Percentiles rank a stretch among this genome's conserved stretches.
These are phyloP conservation scores for Lactuca saligna DNA, from an alignment of 129 eudicot species.

Conservation along the genomic window DNA sequence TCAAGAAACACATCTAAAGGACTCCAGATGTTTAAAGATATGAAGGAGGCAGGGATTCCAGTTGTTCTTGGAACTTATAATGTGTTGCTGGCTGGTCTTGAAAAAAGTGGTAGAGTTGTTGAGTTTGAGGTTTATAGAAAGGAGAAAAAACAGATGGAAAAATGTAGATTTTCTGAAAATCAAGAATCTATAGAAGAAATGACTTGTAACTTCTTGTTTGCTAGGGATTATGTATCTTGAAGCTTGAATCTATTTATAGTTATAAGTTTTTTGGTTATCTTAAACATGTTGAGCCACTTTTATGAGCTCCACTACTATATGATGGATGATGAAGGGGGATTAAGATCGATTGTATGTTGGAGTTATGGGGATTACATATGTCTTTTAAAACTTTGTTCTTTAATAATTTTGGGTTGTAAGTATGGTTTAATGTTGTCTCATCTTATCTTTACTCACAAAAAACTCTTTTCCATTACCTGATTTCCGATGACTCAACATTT, in stretches of 20 bases:
- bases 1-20: conserved; percentile 64
- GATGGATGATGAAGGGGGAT: no score
- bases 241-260: background rate
- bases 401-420: no score
- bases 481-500: no score
- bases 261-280: background rate
- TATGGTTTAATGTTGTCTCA: no score
- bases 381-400: no score
- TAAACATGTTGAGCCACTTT: background rate
- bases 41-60: conserved; percentile 57
- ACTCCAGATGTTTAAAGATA: conserved; percentile 48
- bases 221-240: conserved; percentile 44
- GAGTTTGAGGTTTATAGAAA: conserved; percentile 51
- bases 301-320: no score
- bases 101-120: conserved; percentile 50
- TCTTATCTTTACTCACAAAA: no score
- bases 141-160: conserved; percentile 57
- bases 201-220: conserved; percentile 63
- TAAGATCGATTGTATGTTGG: no score
- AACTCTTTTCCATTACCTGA: no score
- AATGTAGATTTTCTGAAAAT: conserved; percentile 21
- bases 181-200: conserved; percentile 45
- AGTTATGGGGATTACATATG: no score
- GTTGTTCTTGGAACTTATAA: conserved; percentile 62
- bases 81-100: conserved; percentile 72